Base-by-base conservation (phyloP, 306 rosid species). In the Cucurbita moschata region DNA sequence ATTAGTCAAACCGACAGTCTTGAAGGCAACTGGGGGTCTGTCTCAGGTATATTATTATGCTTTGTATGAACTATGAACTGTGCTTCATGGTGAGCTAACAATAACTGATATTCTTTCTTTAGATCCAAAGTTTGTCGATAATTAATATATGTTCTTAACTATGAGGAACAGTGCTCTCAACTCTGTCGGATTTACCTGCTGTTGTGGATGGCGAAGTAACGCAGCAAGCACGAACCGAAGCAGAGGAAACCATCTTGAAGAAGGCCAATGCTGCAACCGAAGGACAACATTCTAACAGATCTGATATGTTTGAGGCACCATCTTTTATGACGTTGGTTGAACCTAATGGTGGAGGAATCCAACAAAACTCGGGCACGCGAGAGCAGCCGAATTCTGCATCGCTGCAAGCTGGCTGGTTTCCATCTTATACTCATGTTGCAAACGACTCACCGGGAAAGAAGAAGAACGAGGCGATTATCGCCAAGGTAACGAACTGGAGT, bases 21-120 rank as follows among this genome's bases (percentile, higher is more conserved):
- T 79, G 95, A 91, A 42, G 92, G 90, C 72, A 83, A 89, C 75
- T 89, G 96, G 95, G 97, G 98, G 40, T 90, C 97, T 77, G 84
- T 88, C 69, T 89, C 97, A 89, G 98, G 98, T 94, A 88, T 7
- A 88, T 7, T 55, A 53, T 62, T 43, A 8, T 74, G 47, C 60
- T 30, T 67, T 30, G 8, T 65, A 19, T 37, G 18, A 16, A 42
- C 7, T n/a, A 19, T 37, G 18, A 16, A 42, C 7, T n/a, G 54
- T 40, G 40, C 35, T 67, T 51, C 44, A 49, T 70, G 5, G 10
- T 47, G 49, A 15, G 23, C 23, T 11, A 1, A 1, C 19, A 53
- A 66, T 66, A 66, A 12, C 54, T 66, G 72, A 66, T 66, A 23
- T 9, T 1, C 1, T 43, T 3, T 47, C 46, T 68, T 3, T 68